phyloP scores from a whole-genome alignment of 805 yeast species.

The Crinitomyces ghanaensis region DNA sequence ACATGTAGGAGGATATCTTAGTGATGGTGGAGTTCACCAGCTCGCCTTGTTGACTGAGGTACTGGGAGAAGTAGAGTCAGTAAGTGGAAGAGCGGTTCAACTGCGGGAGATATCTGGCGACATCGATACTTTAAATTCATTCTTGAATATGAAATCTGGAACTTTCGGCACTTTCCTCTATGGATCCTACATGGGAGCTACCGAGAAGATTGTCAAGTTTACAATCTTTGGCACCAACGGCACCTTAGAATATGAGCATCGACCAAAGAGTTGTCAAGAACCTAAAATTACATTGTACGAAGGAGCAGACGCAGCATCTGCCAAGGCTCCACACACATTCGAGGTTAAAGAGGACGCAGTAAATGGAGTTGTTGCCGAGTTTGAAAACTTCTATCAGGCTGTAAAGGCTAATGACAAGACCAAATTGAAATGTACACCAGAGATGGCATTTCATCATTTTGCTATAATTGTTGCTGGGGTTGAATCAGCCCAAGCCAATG shows the following conservation, averaged over 20 bases:
- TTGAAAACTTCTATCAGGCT: constrained; percentile 48
- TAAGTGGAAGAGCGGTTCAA: constrained; percentile 71
- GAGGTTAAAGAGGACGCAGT: constrained; percentile 28
- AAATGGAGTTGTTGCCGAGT: constrained; percentile 49
- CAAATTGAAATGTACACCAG: constrained; percentile 50
- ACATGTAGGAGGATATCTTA: constrained; percentile 84
- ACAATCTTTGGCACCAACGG: constrained; percentile 74
- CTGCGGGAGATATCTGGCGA: constrained; percentile 67
- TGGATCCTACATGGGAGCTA: constrained; percentile 79
- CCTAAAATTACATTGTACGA: constrained; percentile 18
- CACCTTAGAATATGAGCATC: constrained; percentile 52
- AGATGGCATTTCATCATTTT: constrained; percentile 79
- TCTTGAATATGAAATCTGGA: constrained; percentile 48
- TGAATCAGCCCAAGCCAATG: constrained; percentile 42
- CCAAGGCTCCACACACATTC: constrained; percentile 17
- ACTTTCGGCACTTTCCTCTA: constrained; percentile 77
- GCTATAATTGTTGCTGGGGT: constrained; percentile 82
- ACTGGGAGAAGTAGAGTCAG: constrained; percentile 58
- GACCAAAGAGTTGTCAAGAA: constrained; percentile 22
- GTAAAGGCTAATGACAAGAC: constrained; percentile 50
- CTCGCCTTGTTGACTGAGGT: constrained; percentile 75
- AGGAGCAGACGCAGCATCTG: constrained; percentile 18
- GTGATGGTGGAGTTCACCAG: constrained; percentile 97
- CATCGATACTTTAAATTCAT: constrained; percentile 69
- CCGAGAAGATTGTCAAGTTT: constrained; percentile 55